Evolutionary conservation across 139 green algal genomes (phyloP), one percentile per base, ranked within the genome.

Genomic region (Zygnema cylindricum): DNA sequence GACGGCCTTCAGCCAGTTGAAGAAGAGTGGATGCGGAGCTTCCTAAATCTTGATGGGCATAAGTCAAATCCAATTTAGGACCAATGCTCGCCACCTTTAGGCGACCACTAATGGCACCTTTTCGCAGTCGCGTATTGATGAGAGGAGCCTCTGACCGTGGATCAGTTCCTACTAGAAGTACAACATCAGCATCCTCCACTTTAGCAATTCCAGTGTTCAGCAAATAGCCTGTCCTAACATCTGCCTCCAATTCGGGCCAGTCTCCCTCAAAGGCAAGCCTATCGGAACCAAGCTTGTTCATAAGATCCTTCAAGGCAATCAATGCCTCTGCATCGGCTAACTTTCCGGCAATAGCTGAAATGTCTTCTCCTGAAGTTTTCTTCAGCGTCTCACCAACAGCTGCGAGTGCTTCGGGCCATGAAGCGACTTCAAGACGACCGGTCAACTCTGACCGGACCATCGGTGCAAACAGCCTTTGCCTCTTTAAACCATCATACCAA

Each of bases 261-360:
- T 75, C 0, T 36, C 83, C 43, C 1, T 89, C 83, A 7, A 41
- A 39, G n/a, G 23, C 35, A 1, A 92, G 42, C 30, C 43, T 79
- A 43, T 41, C 23, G 71, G 79, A 92, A 21, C 88, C 88, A 38
- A 93, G 88, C 30, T 73, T 35, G 11, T 40, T 71, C 89, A 91
- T 91, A 36, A 92, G 43, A 84, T 92, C 89, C 75, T 98, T 99
- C 22, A 97, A 86, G 25, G 94, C 93, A n/a, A 98, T 89, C 92
- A 99, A 96, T 77, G 93, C 93, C 94, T 99, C 97, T 0, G 94
- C 96, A 77, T 99, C 97, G 0, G 96, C 93, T 63, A 99, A 95
- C 93, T 96, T 97, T 86, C 97, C 97, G 1, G 92, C 93, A 23
- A 94, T 91, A 1, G 93, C 96, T 49, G 93, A 95, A 57, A 99